Base-by-base conservation (phyloP, 2,329 filamentous ascomycete species). In the Aaosphaeria pasadenensis region DNA sequence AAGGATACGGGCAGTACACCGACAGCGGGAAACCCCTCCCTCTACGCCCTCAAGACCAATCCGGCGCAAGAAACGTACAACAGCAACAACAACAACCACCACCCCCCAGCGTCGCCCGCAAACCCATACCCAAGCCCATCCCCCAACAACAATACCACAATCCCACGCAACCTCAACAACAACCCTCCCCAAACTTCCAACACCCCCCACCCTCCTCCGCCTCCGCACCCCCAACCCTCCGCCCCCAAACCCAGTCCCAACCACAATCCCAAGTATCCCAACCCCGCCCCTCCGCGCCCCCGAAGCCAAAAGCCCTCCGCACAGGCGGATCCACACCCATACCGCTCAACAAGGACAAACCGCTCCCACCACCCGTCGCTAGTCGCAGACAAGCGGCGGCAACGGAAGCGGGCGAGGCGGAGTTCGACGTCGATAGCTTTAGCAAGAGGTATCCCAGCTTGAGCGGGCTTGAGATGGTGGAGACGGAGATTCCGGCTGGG, bases 1-100 rank as follows among this genome's bases (percentile, higher is more conserved):
- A 91, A 54, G 92, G 92, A 0, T 97, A 97, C 66, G 94, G 94
- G 6, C 86, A 86, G 51, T 96, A 88, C 67, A 91, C 91, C 17
- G 88, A 65, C 28, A 59, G 57, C 1, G 57, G 55, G 9, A 68
- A 69, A 42, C 59, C 63, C 5, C 46, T 70, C 2, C 67, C 64
- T 1, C 39, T 53, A 13, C 51, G 64, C 6, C 66, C 66, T 2
- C 59, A 63, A 35, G 63, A 70, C 4, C 62, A 63, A 42, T 24
- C 53, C 49, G 5, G 44, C 47, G 30, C 51, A 41, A 57, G 51
- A 5, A 45, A 7, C 32, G n/a, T n/a, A n/a, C 32, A 7, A 7
- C 32, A 35, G n/a, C 32, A 35, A 7, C 33, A 44, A 6, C 36
- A 33, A 7, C 39, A 33, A 32, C 17, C 44, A 31, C 29, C 47